A percentile compares a stretch with the other conserved stretches of the same genome.
These are phyloP conservation scores for Pseudevernia furfuracea DNA, from an alignment of 495 filamentous ascomycete species.

Conservation along the genomic window DNA sequence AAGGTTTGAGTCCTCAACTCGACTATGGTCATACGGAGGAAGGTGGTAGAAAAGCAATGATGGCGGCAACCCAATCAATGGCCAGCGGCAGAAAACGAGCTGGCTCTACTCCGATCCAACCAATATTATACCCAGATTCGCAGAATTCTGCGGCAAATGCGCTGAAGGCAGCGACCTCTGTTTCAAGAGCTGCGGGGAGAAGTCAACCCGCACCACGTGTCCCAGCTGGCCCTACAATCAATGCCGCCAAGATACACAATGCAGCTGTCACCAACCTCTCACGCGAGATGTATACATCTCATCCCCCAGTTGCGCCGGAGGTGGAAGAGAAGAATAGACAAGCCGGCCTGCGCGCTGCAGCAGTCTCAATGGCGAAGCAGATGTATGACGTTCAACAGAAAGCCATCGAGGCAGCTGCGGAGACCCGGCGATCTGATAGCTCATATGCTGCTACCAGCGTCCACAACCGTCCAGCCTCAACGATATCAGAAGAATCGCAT, in stretches of 20 bases:
- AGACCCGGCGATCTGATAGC: slow-evolving; percentile 26
- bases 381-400: slow-evolving; percentile 67
- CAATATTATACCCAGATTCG: slow-evolving; percentile 49
- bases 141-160: slow-evolving; percentile 56
- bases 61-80: slow-evolving; percentile 69
- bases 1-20: slow-evolving; percentile 34
- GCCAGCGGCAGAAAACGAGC: slow-evolving; percentile 53
- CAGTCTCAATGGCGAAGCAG: slow-evolving; percentile 77
- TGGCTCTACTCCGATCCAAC: slow-evolving; percentile 51
- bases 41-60: slow-evolving; percentile 52
- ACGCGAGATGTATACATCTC: slow-evolving; percentile 64
- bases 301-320: slow-evolving; percentile 64
- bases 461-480: slow-evolving; percentile 34
- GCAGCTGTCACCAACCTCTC: slow-evolving; percentile 40
- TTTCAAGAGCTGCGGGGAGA: slow-evolving; percentile 36
- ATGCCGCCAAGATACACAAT: slow-evolving; percentile 52
- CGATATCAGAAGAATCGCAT: slow-evolving; percentile 34
- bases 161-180: slow-evolving; percentile 56
- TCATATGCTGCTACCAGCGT: slow-evolving; percentile 36
- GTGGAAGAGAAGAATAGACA: slow-evolving; percentile 62
- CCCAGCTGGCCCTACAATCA: slow-evolving; percentile 36
- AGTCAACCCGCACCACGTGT: slow-evolving; percentile 12
- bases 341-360: slow-evolving; percentile 69
- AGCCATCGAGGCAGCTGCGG: slow-evolving; percentile 41
- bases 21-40: slow-evolving; percentile 40